Base-by-base conservation (phyloP, 768 basidiomycete genomes). In the Tubosaeta sp. region DNA sequence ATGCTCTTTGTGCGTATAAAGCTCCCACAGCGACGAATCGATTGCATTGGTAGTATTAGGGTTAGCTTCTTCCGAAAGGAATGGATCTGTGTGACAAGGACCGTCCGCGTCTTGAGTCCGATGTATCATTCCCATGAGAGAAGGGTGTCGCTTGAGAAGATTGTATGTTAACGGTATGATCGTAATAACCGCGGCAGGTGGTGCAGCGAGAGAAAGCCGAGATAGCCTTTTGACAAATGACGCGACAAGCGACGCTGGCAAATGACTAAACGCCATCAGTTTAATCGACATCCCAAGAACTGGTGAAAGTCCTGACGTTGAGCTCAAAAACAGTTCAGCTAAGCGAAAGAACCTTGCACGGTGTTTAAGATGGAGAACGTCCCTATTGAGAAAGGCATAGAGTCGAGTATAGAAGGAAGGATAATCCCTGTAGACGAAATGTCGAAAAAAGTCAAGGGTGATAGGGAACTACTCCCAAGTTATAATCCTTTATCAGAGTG, bases 91-190 rank as follows among this genome's bases (percentile, higher is more conserved):
- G 31, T n/a, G 6, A 17, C 22, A 69, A 22, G 52, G 41, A n/a
- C 58, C 58, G 32, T 72, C 60, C 10, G 66, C 66, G 2, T 73
- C 73, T 19, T 73, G 74, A 4, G 69, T 63, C 16, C 86, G 81
- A 67, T 98, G 97, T 33, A 98, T 90, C 87, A 98, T 89, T 31
- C 74, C 73, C 95, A 97, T 97, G 55, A 94, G 79, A 0, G 85
- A 82, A 4, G 95, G 94, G 68, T 98, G 95, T 9, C 81, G 76
- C 67, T 97, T 97, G 60, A 99, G 80, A 47, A 94, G 75, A 64
- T 98, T 98, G 73, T 98, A 98, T 7, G 86, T 84, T 71, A 98
- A 91, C 2, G 97, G 94, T 39, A 99, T 82, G 61, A 91, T 74
- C 77, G 94, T 87, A 52, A 99, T 78, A 29, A 97, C 84, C 0